A percentile compares a stretch with the other conserved stretches of the same genome.
Conservation (phyloP, 768 basidiomycete genomes). For the Leccinum longicurvipes region DNA sequence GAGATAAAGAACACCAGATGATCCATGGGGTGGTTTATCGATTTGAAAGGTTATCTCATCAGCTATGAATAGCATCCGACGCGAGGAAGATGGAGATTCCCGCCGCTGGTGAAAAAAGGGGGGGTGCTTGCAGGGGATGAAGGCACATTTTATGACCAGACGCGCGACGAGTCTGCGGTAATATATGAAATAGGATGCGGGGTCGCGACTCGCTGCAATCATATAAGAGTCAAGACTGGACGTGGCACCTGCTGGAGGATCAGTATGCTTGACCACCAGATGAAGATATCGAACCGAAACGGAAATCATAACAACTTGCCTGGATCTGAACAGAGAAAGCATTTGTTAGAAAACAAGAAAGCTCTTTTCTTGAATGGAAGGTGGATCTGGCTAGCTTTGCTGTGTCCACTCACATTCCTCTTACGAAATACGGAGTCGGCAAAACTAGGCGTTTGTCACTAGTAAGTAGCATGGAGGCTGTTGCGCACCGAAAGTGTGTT, state of each 20-base stretch:
- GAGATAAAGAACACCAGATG: not conserved
- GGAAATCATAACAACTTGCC: not conserved
- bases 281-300: conserved; percentile 5
- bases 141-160: conserved; percentile 10
- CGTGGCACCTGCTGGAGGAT: not conserved
- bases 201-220: not conserved
- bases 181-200: conserved; percentile 8
- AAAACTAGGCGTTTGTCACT: not conserved
- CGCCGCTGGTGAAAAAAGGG: conserved; percentile 2
- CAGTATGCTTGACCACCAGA: not conserved
- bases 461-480: not conserved
- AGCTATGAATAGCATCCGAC: conserved; percentile 17
- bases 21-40: conserved; percentile 17
- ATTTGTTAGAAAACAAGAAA: not conserved
- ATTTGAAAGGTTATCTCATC: conserved; percentile 22
- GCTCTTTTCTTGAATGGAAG: not conserved
- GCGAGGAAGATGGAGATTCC: conserved; percentile 14
- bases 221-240: not conserved
- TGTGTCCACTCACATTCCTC: not conserved
- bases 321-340: not conserved
- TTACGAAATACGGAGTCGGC: not conserved
- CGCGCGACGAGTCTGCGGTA: not conserved
- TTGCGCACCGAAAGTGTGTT: not conserved
- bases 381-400: not conserved
- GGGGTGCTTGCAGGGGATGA: not conserved